Base-by-base conservation (phyloP, 495 filamentous ascomycete species). In the Cetradonia linearis region DNA sequence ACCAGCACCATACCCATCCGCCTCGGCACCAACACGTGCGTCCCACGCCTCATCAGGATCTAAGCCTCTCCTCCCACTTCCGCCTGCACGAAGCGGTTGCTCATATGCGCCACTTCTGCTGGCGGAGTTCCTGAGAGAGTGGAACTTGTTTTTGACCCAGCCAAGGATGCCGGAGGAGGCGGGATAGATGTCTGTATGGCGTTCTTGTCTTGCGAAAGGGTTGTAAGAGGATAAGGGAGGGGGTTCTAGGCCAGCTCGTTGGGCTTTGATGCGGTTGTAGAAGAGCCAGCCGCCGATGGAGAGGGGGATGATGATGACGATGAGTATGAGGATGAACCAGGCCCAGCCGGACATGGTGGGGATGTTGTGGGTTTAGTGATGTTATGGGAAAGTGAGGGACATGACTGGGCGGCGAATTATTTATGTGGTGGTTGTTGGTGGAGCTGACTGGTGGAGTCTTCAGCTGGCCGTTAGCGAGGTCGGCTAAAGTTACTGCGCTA, bases 1-100 rank as follows among this genome's bases (percentile, higher is more conserved):
- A 16, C 74, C 72, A 0, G 71, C 70, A 8, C 74, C 78, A 66
- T 82, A 80, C 2, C 63, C 71, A 65, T 82, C 79, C 16, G 78
- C 80, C 66, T 85, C 84, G 55, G 77, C 72, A 38, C 81, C 83
- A 5, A 89, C 85, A 37, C 82, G 68, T 53, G 84, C 64, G 73
- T 87, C 84, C 86, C 86, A 89, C 28, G 86, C 84, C 60, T 86
- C 84, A 69, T 89, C 86, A 0, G 83, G 85, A 66, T 89, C 86
- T 31, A 86, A 72, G 23, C 65, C 74, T 42, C 77, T 68, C 31
- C 63, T 48, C 46, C 77, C 67, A 28, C 62, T 44, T 23, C 63
- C 66, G 11, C 72, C 67, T 8, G 70, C 69, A 34, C 70, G 72
- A 66, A 70, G 68, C 11, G 69, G 65, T 46, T 75, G 74, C 66